Base-by-base conservation (phyloP, 345 rosid genomes). In the Hibiscus tridactylites region DNA sequence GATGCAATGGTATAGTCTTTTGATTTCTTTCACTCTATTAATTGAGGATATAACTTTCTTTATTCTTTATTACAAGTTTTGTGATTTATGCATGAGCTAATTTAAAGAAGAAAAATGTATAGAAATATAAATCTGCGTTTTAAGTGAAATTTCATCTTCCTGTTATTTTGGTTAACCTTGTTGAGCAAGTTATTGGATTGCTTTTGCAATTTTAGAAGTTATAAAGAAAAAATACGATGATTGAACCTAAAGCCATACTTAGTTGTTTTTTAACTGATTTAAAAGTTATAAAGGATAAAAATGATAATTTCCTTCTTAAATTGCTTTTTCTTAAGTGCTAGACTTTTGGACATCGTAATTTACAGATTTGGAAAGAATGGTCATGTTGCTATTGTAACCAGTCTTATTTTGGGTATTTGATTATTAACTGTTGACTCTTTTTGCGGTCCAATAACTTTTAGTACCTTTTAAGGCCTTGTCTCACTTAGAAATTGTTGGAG, bases 1-100 rank as follows among this genome's bases (percentile, higher is more conserved):
- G 96, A 86, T 68, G 97, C 92, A 28, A 83, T 87, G 96, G 99
- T 95, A 84, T 50, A 44, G 24, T 69, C 75, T 47, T 46, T 66
- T 42, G 3, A 61, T 73, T 29, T 24, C 37, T 71, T 71, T 57
- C 35, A 13, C 35, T 21, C 29, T 42, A 19, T 21, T 44, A 17
- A 65, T 24, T 54, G 35, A 65, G 54, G 35, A 21, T 39, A 39
- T 24, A n/a, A 42, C 52, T 42, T 65, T 57, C 15, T 58, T 58
- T 26, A 31, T 26, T n/a, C 33, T 58, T 57, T 58, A 10, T 58
- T 26, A 11, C 35, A 4, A 65, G 11, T 29, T 44, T 65, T 65
- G 54, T 6, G 6, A 44, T 46, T 65, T 50, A 46, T 65, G 46
- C 46, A 65, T 46, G 35, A 11, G 5, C 26, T 57, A 57, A 24